A percentile compares a stretch with the other conserved stretches of the same genome.
Conservation (phyloP, 306 rosid species). For the Calophaca sinica region DNA sequence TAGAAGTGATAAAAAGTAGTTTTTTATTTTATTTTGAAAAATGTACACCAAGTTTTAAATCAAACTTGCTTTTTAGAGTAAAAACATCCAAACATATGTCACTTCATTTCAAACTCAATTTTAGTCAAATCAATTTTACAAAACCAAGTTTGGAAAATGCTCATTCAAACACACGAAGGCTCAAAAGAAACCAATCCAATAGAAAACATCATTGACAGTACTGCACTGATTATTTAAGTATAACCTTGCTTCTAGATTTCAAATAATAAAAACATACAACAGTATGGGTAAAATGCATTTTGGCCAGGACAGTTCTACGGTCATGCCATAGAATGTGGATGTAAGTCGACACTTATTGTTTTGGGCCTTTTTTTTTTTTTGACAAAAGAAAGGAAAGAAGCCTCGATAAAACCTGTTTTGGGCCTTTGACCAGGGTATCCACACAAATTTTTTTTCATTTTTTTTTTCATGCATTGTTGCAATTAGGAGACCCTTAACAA, state of each 20-base stretch:
- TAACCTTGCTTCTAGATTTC: slow-evolving; percentile 16
- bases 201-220: slow-evolving; percentile 16
- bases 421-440: background rate
- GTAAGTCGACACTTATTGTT: too few relatives aligned
- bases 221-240: background rate
- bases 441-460: background rate
- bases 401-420: too few relatives aligned
- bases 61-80: background rate
- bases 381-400: too few relatives aligned
- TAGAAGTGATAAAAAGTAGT: background rate
- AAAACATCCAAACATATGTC: background rate
- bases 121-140: background rate
- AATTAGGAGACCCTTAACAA: background rate
- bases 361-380: background rate
- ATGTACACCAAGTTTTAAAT: background rate
- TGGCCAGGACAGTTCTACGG: background rate
- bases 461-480: background rate
- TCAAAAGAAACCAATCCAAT: background rate
- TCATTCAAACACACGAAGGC: background rate
- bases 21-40: too few relatives aligned
- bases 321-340: background rate
- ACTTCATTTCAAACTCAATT: background rate
- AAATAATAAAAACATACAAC: background rate
- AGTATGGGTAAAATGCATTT: background rate
- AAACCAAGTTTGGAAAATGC: background rate